These are phyloP conservation scores for Tricladium varicosporioides DNA, from an alignment of 2,329 filamentous ascomycete species.

Conservation along the genomic window DNA sequence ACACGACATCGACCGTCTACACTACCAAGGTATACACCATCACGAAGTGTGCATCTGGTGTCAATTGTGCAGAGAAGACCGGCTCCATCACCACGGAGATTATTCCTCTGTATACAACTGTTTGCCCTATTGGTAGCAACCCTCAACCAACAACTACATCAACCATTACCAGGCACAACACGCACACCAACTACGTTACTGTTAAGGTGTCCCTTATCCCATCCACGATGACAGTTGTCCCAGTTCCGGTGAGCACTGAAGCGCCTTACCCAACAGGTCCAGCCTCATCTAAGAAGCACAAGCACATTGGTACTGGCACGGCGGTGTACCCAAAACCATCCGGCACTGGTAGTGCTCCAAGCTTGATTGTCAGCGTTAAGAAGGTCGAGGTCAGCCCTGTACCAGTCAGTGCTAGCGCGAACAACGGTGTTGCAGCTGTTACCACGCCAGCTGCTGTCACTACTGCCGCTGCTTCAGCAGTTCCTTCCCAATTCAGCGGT, in stretches of 20 bases:
- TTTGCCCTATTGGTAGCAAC: not conserved
- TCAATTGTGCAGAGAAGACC: not conserved
- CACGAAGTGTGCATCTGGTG: not conserved
- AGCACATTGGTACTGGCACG: not conserved
- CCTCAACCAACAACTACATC: not conserved
- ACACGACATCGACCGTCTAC: constrained; percentile 6
- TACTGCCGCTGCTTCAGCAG: not conserved
- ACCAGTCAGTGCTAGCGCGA: not conserved
- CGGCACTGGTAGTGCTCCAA: not conserved
- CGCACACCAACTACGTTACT: not conserved
- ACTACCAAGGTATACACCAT: constrained; percentile 18
- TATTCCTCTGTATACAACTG: not conserved
- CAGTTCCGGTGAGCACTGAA: not conserved
- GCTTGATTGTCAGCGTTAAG: not conserved
- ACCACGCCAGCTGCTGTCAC: not conserved
- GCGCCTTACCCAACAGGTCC: constrained; percentile 5
- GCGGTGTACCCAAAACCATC: not conserved
- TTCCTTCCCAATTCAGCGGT: no score
- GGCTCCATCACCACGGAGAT: not conserved
- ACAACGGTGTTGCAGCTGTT: not conserved
- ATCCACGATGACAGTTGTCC: not conserved
- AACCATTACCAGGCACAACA: not conserved
- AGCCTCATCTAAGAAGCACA: no score
- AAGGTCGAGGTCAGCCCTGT: constrained; percentile 1
- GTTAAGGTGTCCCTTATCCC: not conserved